These are phyloP conservation scores for Zopfia rhizophila DNA, from an alignment of 2,329 filamentous ascomycete species.

Conservation along the genomic window DNA sequence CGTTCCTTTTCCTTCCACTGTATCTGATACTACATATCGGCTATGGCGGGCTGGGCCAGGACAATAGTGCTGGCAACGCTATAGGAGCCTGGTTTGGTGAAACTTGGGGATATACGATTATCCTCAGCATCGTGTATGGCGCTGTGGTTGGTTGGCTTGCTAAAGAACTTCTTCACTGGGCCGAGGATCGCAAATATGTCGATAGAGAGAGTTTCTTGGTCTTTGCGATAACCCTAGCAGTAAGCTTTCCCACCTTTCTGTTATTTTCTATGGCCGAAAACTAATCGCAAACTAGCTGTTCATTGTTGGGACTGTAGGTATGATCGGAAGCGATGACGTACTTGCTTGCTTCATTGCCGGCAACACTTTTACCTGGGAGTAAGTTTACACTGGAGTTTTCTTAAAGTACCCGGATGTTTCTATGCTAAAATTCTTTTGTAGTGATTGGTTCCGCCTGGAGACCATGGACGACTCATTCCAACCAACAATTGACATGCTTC, in stretches of 20 bases:
- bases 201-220: slow-evolving; percentile 89
- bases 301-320: slow-evolving; percentile 84
- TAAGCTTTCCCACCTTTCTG: too few species aligned
- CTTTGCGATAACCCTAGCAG: slow-evolving; percentile 83
- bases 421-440: slow-evolving; percentile 33
- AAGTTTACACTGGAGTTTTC: slow-evolving; percentile 32
- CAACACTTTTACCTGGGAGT: slow-evolving; percentile 90
- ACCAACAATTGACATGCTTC: slow-evolving; percentile 92
- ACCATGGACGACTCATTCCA: slow-evolving; percentile 93
- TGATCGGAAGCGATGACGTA: slow-evolving; percentile 89
- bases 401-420: background rate
- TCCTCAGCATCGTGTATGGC: slow-evolving; percentile 82
- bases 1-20: slow-evolving; percentile 85
- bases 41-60: slow-evolving; percentile 61
- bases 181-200: slow-evolving; percentile 81
- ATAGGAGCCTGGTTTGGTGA: slow-evolving; percentile 86
- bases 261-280: too few species aligned
- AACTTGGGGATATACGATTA: slow-evolving; percentile 84
- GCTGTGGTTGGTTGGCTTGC: slow-evolving; percentile 81
- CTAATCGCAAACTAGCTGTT: slow-evolving; percentile 67
- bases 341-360: slow-evolving; percentile 93
- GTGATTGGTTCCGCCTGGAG: slow-evolving; percentile 89
- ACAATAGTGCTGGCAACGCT: slow-evolving; percentile 69
- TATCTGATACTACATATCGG: slow-evolving; percentile 83
- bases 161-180: slow-evolving; percentile 84